Evolutionary conservation across 2,329 filamentous ascomycete genomes (phyloP), one percentile per base, ranked within the genome.

Genomic region (Colletotrichum cuscutae): DNA sequence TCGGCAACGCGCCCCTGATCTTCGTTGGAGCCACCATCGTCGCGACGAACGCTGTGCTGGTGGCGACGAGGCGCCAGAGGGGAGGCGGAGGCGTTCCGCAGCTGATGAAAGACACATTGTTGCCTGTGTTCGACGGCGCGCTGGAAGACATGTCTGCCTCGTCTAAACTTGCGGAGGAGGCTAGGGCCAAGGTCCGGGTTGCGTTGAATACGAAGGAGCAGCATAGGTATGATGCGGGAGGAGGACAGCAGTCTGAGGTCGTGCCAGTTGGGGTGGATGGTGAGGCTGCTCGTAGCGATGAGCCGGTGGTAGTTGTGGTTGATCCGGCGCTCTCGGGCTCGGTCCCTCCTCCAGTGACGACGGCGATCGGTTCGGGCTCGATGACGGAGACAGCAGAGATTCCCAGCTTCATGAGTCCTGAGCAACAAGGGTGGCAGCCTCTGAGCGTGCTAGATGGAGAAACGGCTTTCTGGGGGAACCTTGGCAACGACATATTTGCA

Each of bases 161-260:
- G 8, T 71, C 56, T 63, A 32, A 30, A 26, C 68, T 71, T 6
- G 63, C 68, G 19, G 63, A 15, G 8, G 68, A 60, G n/a, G 68
- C 63, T 11, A 32, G 63, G 15, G 46, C 60, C 5, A 67, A 59
- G 49, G 53, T 71, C 35, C 35, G 22, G 3, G 56, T 13, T 15
- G 56, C 57, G 4, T 7, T 71, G 22, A 28, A 26, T 28, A 8
- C 22, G 5, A 30, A 58, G 35, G 5, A 32, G 12, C 68, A 61
- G 9, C 19, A n/a, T 19, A 8, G 42, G 19, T 7, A 49, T 42
- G 37, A 42, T n/a, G 42, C 15, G 19, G 19, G 3, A 8, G 19
- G 8, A 4, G 42, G 19, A 4, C 63, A 26, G n/a, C 32, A 42
- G 4, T 19, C 32, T 19, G 7, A n/a, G 19, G 19, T 8, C 42